A percentile compares a stretch with the other conserved stretches of the same genome.
These are phyloP conservation scores for Pontederia paniculata DNA, from an alignment of 176 grass and related monocot species.

Conservation along the genomic window DNA sequence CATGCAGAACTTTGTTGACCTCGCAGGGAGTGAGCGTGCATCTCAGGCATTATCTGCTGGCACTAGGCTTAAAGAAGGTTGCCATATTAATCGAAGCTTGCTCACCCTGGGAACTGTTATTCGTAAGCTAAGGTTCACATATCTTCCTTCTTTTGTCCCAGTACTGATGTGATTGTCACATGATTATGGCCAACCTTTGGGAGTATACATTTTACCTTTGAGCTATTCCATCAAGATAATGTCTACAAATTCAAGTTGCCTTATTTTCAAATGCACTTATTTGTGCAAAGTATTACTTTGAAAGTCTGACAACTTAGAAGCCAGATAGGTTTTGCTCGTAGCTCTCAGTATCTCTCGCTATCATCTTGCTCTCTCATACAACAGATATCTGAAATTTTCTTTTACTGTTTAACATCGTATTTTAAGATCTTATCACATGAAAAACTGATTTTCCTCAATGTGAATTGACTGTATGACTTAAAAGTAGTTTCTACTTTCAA, in stretches of 20 bases:
- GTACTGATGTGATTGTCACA: not conserved
- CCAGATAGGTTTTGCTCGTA: no score
- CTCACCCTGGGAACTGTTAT: slow-evolving; percentile 12
- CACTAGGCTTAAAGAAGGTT: slow-evolving; percentile 14
- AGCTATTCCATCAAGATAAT: not conserved
- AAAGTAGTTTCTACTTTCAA: no score
- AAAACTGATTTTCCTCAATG: no score
- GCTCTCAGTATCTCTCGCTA: no score
- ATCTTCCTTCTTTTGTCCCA: not conserved
- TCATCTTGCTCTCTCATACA: no score
- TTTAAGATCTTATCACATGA: no score
- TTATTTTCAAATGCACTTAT: not conserved
- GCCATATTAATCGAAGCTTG: slow-evolving; percentile 19
- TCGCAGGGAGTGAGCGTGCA: slow-evolving; percentile 18
- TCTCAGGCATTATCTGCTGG: slow-evolving; percentile 21
- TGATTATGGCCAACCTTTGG: not conserved
- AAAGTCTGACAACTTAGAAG: no score
- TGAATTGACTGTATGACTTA: no score
- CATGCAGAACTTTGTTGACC: slow-evolving; percentile 19
- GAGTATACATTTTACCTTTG: not conserved
- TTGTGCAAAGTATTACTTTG: no score
- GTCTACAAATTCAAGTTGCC: not conserved
- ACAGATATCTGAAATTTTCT: no score
- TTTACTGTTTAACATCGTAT: no score
- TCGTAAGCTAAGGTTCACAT: slow-evolving; percentile 10